Percentiles rank a stretch among this genome's conserved stretches.
phyloP scores from a whole-genome alignment of 495 filamentous ascomycete species.

The Neurospora sp. region DNA sequence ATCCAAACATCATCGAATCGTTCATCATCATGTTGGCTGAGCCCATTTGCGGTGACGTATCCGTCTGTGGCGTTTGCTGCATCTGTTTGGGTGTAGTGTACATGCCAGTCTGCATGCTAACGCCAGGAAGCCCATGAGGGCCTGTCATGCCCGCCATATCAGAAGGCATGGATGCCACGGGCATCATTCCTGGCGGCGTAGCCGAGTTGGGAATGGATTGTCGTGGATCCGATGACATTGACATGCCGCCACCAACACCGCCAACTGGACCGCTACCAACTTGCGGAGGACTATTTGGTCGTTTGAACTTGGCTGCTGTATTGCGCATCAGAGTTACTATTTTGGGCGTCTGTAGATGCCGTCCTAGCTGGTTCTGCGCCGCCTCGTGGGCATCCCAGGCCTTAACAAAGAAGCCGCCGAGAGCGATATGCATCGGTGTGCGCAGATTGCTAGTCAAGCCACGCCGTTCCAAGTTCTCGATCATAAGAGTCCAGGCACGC shows the following conservation, averaged over 20 bases:
- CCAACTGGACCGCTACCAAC: neutral
- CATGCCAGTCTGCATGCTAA: constrained; percentile 2
- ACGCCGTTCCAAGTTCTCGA: constrained; percentile 37
- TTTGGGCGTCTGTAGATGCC: constrained; percentile 27
- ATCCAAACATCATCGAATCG: constrained; percentile 17
- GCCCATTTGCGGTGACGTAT: constrained; percentile 9
- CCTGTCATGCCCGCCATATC: neutral
- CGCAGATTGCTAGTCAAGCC: constrained; percentile 27
- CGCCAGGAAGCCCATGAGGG: neutral
- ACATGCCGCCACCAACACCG: neutral
- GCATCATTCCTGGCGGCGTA: neutral
- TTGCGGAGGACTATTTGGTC: constrained; percentile 4
- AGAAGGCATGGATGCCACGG: neutral
- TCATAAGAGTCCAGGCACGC: constrained; percentile 42
- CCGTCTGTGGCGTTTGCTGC: neutral
- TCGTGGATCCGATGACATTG: neutral
- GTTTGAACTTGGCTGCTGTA: constrained; percentile 12
- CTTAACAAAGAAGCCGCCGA: constrained; percentile 39
- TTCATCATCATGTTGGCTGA: constrained; percentile 13
- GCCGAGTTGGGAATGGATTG: neutral
- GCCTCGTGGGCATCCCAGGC: constrained; percentile 43
- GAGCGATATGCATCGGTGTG: constrained; percentile 42
- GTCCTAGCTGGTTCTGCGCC: constrained; percentile 32
- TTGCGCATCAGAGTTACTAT: constrained; percentile 32
- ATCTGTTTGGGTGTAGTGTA: constrained; percentile 9